phyloP scores from a whole-genome alignment of 306 rosid genomes.

The Inga laurina region DNA sequence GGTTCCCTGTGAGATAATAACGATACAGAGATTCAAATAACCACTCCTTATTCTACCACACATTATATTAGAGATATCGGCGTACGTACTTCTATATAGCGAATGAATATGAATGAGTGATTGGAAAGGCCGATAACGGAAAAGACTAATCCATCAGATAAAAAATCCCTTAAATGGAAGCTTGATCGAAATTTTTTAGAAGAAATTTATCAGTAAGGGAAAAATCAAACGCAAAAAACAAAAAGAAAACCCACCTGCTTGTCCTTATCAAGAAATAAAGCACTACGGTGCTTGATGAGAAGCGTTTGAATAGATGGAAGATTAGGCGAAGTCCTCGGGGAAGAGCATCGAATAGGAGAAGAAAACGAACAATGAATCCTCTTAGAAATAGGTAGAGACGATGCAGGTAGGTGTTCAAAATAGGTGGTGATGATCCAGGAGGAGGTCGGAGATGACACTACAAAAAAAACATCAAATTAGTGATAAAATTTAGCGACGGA shows the following conservation, averaged over 20 bases:
- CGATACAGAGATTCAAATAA: background rate
- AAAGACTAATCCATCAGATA: background rate
- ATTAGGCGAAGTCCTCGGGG: slow-evolving; percentile 36
- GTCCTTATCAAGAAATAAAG: slow-evolving; percentile 79
- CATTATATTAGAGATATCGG: background rate
- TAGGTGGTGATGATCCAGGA: too few relatives aligned
- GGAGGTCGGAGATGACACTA: too few relatives aligned
- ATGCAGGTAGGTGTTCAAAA: slow-evolving; percentile 35
- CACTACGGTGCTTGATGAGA: slow-evolving; percentile 53
- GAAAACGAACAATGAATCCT: slow-evolving; percentile 67
- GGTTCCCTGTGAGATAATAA: background rate
- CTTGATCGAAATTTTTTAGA: background rate
- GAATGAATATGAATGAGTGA: background rate
- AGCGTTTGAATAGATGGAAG: slow-evolving; percentile 32
- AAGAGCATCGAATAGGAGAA: slow-evolving; percentile 57
- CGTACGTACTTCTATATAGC: background rate
- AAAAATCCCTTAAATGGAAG: too few relatives aligned
- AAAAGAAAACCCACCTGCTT: slow-evolving; percentile 43
- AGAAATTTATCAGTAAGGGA: background rate
- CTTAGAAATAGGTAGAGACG: slow-evolving; percentile 58
- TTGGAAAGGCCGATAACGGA: background rate
- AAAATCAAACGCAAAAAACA: background rate
- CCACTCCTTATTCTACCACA: background rate
- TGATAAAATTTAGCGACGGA: too few relatives aligned
- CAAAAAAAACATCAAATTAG: too few relatives aligned